Conservation (phyloP, 2,329 filamentous ascomycete species). For the Aspergillus hiratsukae region DNA sequence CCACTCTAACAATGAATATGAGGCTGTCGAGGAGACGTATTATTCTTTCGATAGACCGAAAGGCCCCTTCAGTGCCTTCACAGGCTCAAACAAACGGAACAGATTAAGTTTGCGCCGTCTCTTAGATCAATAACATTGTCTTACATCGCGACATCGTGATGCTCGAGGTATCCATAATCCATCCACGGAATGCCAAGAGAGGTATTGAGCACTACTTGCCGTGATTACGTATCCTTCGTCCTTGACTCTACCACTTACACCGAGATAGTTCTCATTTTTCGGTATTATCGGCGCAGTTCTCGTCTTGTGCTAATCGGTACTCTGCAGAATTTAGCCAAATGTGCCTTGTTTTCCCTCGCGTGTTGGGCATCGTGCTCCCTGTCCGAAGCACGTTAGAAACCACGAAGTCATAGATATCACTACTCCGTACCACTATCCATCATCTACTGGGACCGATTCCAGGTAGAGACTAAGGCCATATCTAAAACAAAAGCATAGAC, state of each 20-base stretch:
- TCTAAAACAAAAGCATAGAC: background rate
- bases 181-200: slow-evolving; percentile 8
- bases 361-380: background rate
- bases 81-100: background rate
- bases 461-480: background rate
- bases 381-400: background rate
- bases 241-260: background rate
- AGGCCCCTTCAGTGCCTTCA: no score
- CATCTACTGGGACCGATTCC: background rate
- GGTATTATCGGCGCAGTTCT: no score
- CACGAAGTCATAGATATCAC: background rate
- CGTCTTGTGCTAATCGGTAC: background rate
- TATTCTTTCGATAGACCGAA: background rate
- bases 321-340: background rate
- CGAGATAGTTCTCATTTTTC: background rate
- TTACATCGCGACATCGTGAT: background rate
- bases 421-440: background rate
- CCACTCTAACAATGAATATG: background rate
- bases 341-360: background rate
- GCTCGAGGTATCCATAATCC: background rate
- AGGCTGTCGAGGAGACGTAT: background rate
- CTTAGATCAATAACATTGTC: background rate
- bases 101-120: background rate
- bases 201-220: slow-evolving; percentile 8
- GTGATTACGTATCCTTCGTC: slow-evolving; percentile 10